These are phyloP conservation scores for Mrakia blollopis DNA, from an alignment of 768 basidiomycete species.

Conservation along the genomic window DNA sequence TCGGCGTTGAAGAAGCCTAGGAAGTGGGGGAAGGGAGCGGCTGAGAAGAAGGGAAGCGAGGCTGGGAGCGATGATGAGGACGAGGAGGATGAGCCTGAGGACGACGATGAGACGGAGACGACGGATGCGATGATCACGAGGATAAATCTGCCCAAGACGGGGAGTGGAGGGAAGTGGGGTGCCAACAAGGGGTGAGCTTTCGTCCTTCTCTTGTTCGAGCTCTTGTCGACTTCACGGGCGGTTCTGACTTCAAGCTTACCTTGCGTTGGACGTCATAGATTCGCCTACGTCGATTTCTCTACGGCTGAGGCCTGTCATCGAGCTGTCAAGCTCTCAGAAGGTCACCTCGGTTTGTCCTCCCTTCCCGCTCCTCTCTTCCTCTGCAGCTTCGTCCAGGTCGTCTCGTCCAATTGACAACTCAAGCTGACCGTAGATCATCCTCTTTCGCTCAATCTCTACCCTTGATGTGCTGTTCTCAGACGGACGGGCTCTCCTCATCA, in stretches of 20 bases:
- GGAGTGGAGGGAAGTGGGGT: slow-evolving; percentile 22
- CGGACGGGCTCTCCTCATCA: slow-evolving; percentile 84
- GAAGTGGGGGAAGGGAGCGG: slow-evolving; percentile 2
- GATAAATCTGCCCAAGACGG: slow-evolving; percentile 29
- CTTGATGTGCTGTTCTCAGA: slow-evolving; percentile 54
- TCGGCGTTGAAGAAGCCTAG: slow-evolving; percentile 18
- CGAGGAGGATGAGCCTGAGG: slow-evolving; percentile 25
- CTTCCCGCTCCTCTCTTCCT: neutral
- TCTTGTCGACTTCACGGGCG: neutral
- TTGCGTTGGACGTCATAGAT: slow-evolving; percentile 51
- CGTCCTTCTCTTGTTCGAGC: neutral
- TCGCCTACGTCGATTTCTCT: slow-evolving; percentile 93
- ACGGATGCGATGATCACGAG: slow-evolving; percentile 32
- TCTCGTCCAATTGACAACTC: neutral
- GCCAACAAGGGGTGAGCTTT: slow-evolving; percentile 38
- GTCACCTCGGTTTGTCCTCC: slow-evolving; percentile 25
- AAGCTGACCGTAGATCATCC: too few relatives aligned
- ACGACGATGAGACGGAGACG: slow-evolving; percentile 8
- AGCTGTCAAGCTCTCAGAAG: slow-evolving; percentile 76
- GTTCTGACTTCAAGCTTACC: neutral
- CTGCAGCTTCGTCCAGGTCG: neutral
- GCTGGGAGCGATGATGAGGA: slow-evolving; percentile 36
- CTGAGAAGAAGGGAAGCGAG: slow-evolving; percentile 34
- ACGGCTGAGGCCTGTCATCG: slow-evolving; percentile 64
- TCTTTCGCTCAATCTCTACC: neutral